phyloP scores from a whole-genome alignment of 306 rosid genomes.

The Cicer bijugum region DNA sequence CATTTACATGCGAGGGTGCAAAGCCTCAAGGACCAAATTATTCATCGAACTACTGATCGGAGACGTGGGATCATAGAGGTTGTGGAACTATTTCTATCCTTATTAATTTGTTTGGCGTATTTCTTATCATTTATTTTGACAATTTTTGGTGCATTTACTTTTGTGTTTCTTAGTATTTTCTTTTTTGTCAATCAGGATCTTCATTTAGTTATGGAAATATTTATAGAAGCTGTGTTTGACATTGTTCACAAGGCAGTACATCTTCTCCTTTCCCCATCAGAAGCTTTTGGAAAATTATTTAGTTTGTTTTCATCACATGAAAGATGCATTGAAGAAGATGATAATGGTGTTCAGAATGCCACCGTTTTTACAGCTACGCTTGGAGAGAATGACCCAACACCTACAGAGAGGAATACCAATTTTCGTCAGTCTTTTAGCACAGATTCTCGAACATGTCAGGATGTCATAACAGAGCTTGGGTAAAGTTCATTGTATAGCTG shows the following conservation, averaged over 20 bases:
- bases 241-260: conserved; percentile 72
- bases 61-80: conserved; percentile 98
- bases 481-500: conserved; percentile 42
- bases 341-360: conserved; percentile 43
- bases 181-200: conserved; percentile 69
- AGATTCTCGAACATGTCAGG: conserved; percentile 93
- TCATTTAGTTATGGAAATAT: conserved; percentile 76
- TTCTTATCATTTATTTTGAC: background rate
- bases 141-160: conserved; percentile 3
- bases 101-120: conserved; percentile 33
- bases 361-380: conserved; percentile 55
- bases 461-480: conserved; percentile 97
- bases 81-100: conserved; percentile 24
- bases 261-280: conserved; percentile 79
- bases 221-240: conserved; percentile 81
- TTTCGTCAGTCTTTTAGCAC: conserved; percentile 79
- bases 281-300: conserved; percentile 53
- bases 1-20: conserved; percentile 54
- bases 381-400: conserved; percentile 64
- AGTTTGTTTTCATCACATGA: conserved; percentile 53
- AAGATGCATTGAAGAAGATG: conserved; percentile 41
- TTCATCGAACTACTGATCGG: conserved; percentile 78
- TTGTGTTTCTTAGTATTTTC: conserved; percentile 30
- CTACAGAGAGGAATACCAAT: conserved; percentile 53
- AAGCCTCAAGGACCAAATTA: conserved; percentile 70